Base-by-base conservation (phyloP, 352 stramenopile species). In the Pythium sp. region DNA sequence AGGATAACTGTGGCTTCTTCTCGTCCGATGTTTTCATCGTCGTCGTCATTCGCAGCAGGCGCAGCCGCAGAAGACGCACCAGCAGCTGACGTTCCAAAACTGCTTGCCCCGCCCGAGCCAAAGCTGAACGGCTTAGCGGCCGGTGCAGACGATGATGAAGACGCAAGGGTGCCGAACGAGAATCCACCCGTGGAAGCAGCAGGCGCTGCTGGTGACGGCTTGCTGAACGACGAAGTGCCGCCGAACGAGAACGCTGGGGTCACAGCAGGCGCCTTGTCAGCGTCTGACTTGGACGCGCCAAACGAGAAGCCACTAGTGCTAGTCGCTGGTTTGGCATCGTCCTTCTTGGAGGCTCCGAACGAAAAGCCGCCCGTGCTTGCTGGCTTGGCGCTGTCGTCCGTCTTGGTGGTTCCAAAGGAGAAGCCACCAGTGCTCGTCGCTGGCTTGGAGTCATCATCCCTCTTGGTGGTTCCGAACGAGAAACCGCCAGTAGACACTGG, bases 1-100 rank as follows among this genome's bases (percentile, higher is more conserved):
- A 96, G 72, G 62, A 96, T 93, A 11, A 96, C 85, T 11, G 88
- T 96, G 32, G 86, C 85, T 68, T 91, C 86, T 70, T 96, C 88
- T 4, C 82, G 88, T 58, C 88, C 88, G 60, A 96, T 73, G 53
- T 81, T 92, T 64, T 94, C 88, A 9, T 95, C 86, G 26, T 93
- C 84, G 56, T 93, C 85, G 24, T 92, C 84, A 2, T 74, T 72
- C 4, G 59, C 70, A 0, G 65, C 38, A 22, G 62, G 59, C 24
- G 55, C 66, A 2, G 69, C 34, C 1, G 74, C 65, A 36, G 74
- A 60, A 49, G 68, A 60, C 8, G 76, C 58, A 49, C 60, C 32
- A n/a, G 58, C 32, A n/a, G 68, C 55, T 6, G 65, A 67, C 36
- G 65, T 43, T 51, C 70, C 74, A 7, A 64, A 64, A 7, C 22